Percentiles rank a stretch among this genome's conserved stretches.
These are phyloP conservation scores for Coniella vitis DNA, from an alignment of 2,329 filamentous ascomycete genomes.

Conservation along the genomic window DNA sequence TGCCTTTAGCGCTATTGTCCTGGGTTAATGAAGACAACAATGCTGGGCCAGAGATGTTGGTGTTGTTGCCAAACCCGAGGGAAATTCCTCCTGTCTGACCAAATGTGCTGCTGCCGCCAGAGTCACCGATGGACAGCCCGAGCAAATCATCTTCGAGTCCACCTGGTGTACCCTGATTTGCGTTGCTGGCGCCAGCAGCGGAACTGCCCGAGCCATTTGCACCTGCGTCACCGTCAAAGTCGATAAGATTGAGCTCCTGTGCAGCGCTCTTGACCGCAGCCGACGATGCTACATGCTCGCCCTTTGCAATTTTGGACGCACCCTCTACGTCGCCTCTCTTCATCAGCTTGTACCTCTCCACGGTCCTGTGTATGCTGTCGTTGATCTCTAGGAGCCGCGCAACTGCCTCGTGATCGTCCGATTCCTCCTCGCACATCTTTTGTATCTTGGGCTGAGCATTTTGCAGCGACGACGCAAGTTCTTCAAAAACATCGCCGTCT, in stretches of 20 bases:
- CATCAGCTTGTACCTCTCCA: slow-evolving; percentile 89
- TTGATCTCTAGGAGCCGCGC: slow-evolving; percentile 95
- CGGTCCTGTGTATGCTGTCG: slow-evolving; percentile 95
- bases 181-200: slow-evolving; percentile 22
- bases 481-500: slow-evolving; percentile 65
- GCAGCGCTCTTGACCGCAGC: slow-evolving; percentile 53
- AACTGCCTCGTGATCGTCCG: slow-evolving; percentile 91
- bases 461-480: slow-evolving; percentile 80
- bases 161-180: slow-evolving; percentile 41
- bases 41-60: slow-evolving; percentile 58
- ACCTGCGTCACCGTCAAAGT: slow-evolving; percentile 67
- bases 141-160: slow-evolving; percentile 86
- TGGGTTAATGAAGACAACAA: slow-evolving; percentile 59
- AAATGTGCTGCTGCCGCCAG: slow-evolving; percentile 39
- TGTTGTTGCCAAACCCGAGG: slow-evolving; percentile 67
- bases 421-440: slow-evolving; percentile 99
- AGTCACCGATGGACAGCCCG: slow-evolving; percentile 73
- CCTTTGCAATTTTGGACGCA: slow-evolving; percentile 75
- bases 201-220: slow-evolving; percentile 36
- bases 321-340: slow-evolving; percentile 90
- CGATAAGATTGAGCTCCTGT: slow-evolving; percentile 85
- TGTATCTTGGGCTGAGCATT: slow-evolving; percentile 98
- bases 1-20: slow-evolving; percentile 48
- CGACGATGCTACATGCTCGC: slow-evolving; percentile 41
- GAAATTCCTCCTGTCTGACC: slow-evolving; percentile 76